phyloP scores from a whole-genome alignment of 306 rosid genomes.

The Crataegus laevigata region DNA sequence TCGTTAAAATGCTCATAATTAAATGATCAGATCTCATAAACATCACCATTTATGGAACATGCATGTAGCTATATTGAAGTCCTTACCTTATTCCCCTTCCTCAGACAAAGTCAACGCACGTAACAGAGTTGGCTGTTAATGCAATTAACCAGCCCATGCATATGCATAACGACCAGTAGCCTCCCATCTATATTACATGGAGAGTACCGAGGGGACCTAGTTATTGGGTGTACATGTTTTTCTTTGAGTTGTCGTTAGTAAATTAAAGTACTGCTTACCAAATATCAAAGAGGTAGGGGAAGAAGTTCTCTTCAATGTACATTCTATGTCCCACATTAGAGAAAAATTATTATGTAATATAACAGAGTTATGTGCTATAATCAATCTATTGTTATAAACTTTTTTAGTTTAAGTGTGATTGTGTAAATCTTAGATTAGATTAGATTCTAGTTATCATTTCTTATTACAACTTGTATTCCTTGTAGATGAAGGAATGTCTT shows the following conservation, averaged over 20 bases:
- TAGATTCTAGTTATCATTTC: too few relatives aligned
- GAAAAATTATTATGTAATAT: too few relatives aligned
- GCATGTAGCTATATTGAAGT: neutral
- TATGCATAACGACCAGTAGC: neutral
- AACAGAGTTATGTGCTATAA: too few relatives aligned
- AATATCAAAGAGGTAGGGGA: neutral
- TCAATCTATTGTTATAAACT: too few relatives aligned
- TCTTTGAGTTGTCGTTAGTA: neutral
- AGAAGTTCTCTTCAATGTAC: neutral
- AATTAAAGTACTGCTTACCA: neutral
- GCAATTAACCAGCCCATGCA: neutral
- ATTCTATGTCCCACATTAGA: too few relatives aligned
- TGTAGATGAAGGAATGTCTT: too few relatives aligned
- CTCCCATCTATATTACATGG: neutral
- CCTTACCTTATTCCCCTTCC: neutral
- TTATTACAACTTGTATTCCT: too few relatives aligned
- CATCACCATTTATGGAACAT: neutral
- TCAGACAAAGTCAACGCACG: neutral
- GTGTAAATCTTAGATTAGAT: too few relatives aligned
- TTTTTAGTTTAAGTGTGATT: too few relatives aligned
- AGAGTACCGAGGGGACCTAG: neutral
- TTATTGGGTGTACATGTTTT: neutral
- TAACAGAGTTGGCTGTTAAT: neutral
- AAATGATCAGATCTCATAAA: too few relatives aligned
- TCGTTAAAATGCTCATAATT: too few relatives aligned